phyloP scores from a whole-genome alignment of 2,329 filamentous ascomycete species.

The Zymoseptoria passerinii region DNA sequence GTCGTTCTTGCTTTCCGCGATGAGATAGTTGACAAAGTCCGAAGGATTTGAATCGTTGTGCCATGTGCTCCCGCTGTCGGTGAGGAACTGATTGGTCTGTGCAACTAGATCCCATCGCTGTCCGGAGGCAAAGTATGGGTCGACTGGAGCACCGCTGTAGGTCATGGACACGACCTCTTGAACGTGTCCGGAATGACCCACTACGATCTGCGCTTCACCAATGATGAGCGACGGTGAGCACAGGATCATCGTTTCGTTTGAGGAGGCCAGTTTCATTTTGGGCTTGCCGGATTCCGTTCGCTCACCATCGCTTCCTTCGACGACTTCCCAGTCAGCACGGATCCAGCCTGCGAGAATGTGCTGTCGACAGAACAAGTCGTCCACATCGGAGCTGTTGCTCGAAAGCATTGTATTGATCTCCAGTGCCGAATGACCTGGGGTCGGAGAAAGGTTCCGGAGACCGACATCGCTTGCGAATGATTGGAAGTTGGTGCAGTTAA shows the following conservation, averaged over 20 bases:
- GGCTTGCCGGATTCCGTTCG: not conserved
- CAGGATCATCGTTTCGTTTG: slow-evolving; percentile 24
- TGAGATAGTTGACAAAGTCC: slow-evolving; percentile 45
- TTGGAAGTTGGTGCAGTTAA: not conserved
- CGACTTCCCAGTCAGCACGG: slow-evolving; percentile 14
- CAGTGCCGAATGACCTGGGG: slow-evolving; percentile 3
- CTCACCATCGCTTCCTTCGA: not conserved
- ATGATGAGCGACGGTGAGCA: slow-evolving; percentile 30
- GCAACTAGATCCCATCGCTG: slow-evolving; percentile 6
- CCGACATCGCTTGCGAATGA: not conserved
- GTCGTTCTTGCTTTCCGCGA: slow-evolving; percentile 26
- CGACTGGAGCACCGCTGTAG: not conserved
- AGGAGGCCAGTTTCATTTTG: slow-evolving; percentile 2
- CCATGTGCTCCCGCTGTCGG: slow-evolving; percentile 28
- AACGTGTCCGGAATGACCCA: slow-evolving; percentile 29
- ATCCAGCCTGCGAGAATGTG: slow-evolving; percentile 27
- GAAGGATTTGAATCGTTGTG: slow-evolving; percentile 41
- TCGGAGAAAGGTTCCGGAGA: no score
- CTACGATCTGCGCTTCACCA: slow-evolving; percentile 29
- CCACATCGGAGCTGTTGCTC: not conserved
- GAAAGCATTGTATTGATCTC: slow-evolving; percentile 6
- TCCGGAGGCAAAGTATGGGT: slow-evolving; percentile 4
- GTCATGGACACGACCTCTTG: slow-evolving; percentile 2
- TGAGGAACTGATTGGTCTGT: slow-evolving; percentile 14
- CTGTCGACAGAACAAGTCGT: slow-evolving; percentile 14